These are phyloP conservation scores for Microbotryum scabiosae DNA, from an alignment of 1,284 basidiomycete species.

Conservation along the genomic window DNA sequence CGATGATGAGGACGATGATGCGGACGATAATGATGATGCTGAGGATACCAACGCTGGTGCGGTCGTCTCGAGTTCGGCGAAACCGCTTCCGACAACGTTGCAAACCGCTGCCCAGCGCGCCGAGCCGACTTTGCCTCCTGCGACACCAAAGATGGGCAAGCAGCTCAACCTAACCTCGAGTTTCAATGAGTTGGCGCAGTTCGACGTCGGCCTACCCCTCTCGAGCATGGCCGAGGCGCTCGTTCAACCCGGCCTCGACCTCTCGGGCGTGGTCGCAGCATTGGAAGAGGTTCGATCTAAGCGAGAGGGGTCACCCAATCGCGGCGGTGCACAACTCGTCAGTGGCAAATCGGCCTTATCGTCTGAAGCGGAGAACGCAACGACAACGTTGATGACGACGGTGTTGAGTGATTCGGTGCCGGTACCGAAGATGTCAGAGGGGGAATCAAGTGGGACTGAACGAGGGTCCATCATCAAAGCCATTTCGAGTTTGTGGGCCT, in stretches of 20 bases:
- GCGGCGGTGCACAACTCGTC: too few relatives aligned
- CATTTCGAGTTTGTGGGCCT: slow-evolving; percentile 72
- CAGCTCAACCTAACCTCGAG: too few relatives aligned
- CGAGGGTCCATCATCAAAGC: slow-evolving; percentile 75
- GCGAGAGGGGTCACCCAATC: too few relatives aligned
- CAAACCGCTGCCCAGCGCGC: too few relatives aligned
- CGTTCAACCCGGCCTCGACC: slow-evolving; percentile 23
- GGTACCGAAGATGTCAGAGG: slow-evolving; percentile 39
- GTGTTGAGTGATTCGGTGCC: too few relatives aligned
- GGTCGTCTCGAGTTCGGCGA: too few relatives aligned
- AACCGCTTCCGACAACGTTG: too few relatives aligned
- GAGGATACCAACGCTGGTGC: slow-evolving; percentile 59
- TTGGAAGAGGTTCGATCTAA: too few relatives aligned
- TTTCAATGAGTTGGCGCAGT: slow-evolving; percentile 39
- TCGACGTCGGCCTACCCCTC: slow-evolving; percentile 42
- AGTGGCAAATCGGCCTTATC: too few relatives aligned
- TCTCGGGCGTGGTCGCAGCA: too few relatives aligned
- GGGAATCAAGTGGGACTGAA: slow-evolving; percentile 50
- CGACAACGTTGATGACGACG: slow-evolving; percentile 7
- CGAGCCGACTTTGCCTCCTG: too few relatives aligned
- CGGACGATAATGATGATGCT: slow-evolving; percentile 76
- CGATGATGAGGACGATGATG: slow-evolving; percentile 46
- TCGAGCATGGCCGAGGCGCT: slow-evolving; percentile 41
- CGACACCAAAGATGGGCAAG: too few relatives aligned
- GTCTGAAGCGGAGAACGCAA: background rate